Percentiles rank a stretch among this genome's conserved stretches.
These are phyloP conservation scores for Styphnolobium japonicum DNA, from an alignment of 306 rosid genomes.

Conservation along the genomic window DNA sequence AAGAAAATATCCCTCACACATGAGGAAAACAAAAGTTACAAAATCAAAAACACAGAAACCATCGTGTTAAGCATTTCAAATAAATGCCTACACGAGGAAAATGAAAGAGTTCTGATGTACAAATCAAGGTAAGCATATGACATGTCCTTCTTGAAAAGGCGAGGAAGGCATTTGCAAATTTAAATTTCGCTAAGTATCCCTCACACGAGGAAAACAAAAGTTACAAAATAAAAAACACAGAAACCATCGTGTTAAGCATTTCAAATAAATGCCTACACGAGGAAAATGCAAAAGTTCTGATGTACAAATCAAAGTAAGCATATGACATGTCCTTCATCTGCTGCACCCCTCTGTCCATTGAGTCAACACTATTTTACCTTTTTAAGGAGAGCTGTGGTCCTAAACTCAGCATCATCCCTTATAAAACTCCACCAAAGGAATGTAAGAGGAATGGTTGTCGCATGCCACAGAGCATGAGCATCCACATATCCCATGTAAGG, in stretches of 20 bases:
- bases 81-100: slow-evolving; percentile 56
- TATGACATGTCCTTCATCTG: slow-evolving; percentile 29
- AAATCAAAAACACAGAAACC: slow-evolving; percentile 40
- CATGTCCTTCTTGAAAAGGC: slow-evolving; percentile 3
- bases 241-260: slow-evolving; percentile 56
- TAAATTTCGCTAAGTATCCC: slow-evolving; percentile 40
- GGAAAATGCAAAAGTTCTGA: slow-evolving; percentile 38
- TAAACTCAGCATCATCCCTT: slow-evolving; percentile 87
- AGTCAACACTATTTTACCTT: slow-evolving; percentile 56
- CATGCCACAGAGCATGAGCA: slow-evolving; percentile 79
- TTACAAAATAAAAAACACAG: slow-evolving; percentile 33
- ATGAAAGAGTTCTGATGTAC: slow-evolving; percentile 37
- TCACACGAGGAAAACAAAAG: slow-evolving; percentile 49
- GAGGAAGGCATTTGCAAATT: neutral
- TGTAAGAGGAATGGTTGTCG: slow-evolving; percentile 71
- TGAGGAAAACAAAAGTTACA: slow-evolving; percentile 49
- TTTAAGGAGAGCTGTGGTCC: slow-evolving; percentile 59
- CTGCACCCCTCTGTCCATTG: slow-evolving; percentile 37
- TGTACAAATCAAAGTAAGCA: slow-evolving; percentile 44
- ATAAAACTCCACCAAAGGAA: slow-evolving; percentile 92
- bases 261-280: slow-evolving; percentile 47
- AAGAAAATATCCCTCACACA: slow-evolving; percentile 37
- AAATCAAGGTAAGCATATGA: slow-evolving; percentile 37
- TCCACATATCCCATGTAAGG: slow-evolving; percentile 87
- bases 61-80: slow-evolving; percentile 47